Base-by-base conservation (phyloP, 257 asterid species). In the Solanum verrucosum region DNA sequence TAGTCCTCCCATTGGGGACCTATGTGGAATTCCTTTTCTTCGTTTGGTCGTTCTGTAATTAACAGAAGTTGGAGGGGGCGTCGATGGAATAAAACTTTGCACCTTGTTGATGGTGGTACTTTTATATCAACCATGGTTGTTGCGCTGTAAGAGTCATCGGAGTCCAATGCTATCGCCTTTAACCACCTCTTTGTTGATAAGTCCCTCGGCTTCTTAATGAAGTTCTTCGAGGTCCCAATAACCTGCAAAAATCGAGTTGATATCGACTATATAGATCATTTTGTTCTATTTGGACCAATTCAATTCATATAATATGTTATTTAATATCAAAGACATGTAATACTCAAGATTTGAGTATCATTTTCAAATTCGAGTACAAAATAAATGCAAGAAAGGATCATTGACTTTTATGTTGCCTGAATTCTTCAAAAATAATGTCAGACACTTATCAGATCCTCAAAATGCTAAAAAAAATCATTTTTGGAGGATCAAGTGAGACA, bases 171-270 rank as follows among this genome's bases (percentile, higher is more conserved):
- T 9, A 37, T 90, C 0, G 23, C 25, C 18, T 23, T 25, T 33
- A 33, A 11, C 42, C 59, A 72, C 63, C 68, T 86, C 65, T 38
- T 89, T 49, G 27, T 37, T 9, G 42, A 23, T 16, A 71, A 49
- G 2, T 25, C 38, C 72, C 37, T 86, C 8, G 68, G 89, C 72
- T 87, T 90, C 87, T 87, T 91, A 63, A 86, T 72, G 8, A 87
- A 88, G 40, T 92, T 89, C 71, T 90, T 89, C 12, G 95, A 92
- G 78, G 92, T 88, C 14, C 96, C 96, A 5, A 89, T 89, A 75
- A 92, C 91, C 96, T 94, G 93, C 34, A 29, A 40, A 46, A 13
- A 27, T 9, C 70, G 2, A 81, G 11, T 46, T 81, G 4, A 9
- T 18, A 15, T 81, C 68, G 12, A 81, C 29, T 29, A 29, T 49